Conservation (phyloP, 108 stramenopile species). For the Skeletonema marinoi region DNA sequence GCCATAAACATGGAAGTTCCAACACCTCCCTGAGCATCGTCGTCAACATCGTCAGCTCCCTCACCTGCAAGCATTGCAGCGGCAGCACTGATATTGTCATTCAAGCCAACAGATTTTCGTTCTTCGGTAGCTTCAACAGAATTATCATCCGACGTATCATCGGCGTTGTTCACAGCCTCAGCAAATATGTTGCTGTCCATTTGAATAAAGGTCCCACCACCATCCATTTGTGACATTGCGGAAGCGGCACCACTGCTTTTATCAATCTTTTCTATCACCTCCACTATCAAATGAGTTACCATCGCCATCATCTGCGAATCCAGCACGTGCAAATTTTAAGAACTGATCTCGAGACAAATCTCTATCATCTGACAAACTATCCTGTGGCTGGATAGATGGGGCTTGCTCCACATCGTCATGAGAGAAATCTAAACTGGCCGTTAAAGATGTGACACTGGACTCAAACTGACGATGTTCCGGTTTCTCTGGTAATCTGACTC, state of each 20-base stretch:
- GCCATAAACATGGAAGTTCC: constrained; percentile 38
- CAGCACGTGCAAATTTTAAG: constrained; percentile 61
- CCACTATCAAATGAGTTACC: neutral
- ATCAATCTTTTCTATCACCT: neutral
- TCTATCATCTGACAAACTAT: neutral
- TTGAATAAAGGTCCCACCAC: constrained; percentile 19
- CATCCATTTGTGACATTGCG: constrained; percentile 3
- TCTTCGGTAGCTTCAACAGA: constrained; percentile 81
- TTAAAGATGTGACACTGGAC: neutral
- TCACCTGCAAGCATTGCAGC: constrained; percentile 71
- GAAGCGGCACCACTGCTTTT: constrained; percentile 11
- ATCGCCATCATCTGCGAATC: constrained; percentile 3
- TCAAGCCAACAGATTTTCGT: constrained; percentile 81
- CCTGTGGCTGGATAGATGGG: neutral
- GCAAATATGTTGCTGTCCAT: constrained; percentile 41
- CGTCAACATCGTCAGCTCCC: constrained; percentile 34
- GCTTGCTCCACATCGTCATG: neutral
- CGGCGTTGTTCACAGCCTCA: constrained; percentile 51
- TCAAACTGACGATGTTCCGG: neutral
- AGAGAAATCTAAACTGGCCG: neutral
- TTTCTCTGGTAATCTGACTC: neutral
- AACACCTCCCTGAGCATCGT: constrained; percentile 22
- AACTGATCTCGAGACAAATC: constrained; percentile 62
- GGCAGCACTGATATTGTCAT: constrained; percentile 83
- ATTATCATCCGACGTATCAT: constrained; percentile 53